A percentile compares a stretch with the other conserved stretches of the same genome.
Conservation (phyloP, 495 filamentous ascomycete genomes). For the Tuber magnatum region DNA sequence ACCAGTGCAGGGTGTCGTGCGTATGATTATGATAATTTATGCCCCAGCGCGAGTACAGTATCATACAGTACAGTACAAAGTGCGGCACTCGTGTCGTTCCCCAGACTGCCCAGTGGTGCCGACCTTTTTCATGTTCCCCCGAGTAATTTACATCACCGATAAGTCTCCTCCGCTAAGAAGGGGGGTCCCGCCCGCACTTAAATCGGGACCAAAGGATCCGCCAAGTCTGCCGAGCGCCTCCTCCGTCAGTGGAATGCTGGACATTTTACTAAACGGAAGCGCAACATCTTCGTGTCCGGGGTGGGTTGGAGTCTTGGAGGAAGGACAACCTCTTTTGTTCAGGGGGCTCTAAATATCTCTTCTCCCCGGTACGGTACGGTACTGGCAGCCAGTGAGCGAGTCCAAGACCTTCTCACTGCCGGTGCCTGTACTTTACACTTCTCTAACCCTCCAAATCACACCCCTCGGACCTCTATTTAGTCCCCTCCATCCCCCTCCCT, state of each 20-base stretch:
- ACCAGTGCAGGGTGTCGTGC: no score
- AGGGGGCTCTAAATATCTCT: background rate
- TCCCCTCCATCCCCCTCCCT: background rate
- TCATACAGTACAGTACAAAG: no score
- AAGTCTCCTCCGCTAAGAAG: background rate
- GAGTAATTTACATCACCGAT: background rate
- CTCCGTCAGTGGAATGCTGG: background rate
- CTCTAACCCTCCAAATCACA: background rate
- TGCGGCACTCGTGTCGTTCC: no score
- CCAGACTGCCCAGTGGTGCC: background rate
- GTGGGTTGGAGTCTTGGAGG: background rate
- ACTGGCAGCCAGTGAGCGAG: background rate
- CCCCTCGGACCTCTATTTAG: constrained; percentile 1
- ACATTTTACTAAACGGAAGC: background rate
- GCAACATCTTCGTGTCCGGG: background rate
- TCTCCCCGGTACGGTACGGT: background rate
- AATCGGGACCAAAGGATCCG: background rate
- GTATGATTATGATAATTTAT: background rate
- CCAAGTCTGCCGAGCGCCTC: background rate
- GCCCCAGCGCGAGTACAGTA: no score
- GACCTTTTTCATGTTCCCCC: background rate
- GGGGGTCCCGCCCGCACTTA: background rate
- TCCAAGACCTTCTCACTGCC: background rate
- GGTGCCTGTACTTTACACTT: background rate
- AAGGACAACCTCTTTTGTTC: background rate